Conservation (phyloP, 768 basidiomycete genomes). For the Udeniomyces megalosporus region DNA sequence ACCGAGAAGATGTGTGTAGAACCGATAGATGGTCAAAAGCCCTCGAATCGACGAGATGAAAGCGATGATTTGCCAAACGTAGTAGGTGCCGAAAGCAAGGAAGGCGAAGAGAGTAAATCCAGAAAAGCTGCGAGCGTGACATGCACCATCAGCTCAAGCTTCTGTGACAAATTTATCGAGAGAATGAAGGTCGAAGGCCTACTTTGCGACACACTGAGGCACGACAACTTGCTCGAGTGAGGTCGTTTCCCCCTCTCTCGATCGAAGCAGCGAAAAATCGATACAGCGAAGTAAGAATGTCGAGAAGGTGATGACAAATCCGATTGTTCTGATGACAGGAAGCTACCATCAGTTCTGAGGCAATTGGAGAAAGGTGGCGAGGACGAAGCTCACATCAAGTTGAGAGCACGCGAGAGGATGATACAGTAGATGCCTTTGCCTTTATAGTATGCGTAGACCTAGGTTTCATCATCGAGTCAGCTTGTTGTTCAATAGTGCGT, state of each 20-base stretch:
- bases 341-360: no score
- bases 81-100: conserved; percentile 69
- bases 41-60: conserved; percentile 59
- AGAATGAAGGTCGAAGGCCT: conserved; percentile 19
- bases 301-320: conserved; percentile 96
- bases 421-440: conserved; percentile 96
- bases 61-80: conserved; percentile 67
- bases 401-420: conserved; percentile 72
- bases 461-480: background rate
- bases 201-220: conserved; percentile 69
- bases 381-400: conserved; percentile 89
- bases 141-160: background rate
- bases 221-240: conserved; percentile 64
- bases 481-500: background rate
- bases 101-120: conserved; percentile 73
- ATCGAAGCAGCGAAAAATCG: conserved; percentile 67
- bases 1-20: conserved; percentile 83
- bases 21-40: conserved; percentile 86
- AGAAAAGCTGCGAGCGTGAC: conserved; percentile 46
- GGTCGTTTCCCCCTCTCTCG: conserved; percentile 36
- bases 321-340: conserved; percentile 39
- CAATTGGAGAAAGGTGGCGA: conserved; percentile 23
- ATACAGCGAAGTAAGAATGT: conserved; percentile 90
- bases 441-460: conserved; percentile 77
- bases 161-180: background rate